Evolutionary conservation across 2,329 filamentous ascomycete genomes (phyloP).

Genomic region (Plectosphaerella cucumerina): DNA sequence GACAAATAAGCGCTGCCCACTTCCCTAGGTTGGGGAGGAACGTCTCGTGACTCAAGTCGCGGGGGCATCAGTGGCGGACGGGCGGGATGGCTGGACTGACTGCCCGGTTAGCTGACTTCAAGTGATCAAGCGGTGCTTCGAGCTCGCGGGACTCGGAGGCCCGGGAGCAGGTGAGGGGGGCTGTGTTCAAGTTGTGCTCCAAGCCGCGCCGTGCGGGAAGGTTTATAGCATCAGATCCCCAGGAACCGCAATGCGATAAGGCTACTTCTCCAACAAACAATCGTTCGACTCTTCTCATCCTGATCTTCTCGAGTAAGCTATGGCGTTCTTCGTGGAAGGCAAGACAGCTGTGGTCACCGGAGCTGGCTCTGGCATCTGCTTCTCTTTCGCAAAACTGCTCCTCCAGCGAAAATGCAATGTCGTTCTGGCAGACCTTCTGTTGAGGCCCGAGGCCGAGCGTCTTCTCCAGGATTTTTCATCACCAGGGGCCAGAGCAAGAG

Average conservation of each 20-base stretch:
- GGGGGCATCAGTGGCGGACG: not conserved
- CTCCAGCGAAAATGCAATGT: slow-evolving; percentile 40
- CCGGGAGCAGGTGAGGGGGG: not conserved
- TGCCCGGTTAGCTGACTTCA: not conserved
- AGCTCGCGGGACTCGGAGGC: too few relatives aligned
- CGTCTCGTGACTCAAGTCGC: not conserved
- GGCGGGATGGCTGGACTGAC: too few relatives aligned
- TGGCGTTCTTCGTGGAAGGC: slow-evolving; percentile 15
- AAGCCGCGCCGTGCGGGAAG: not conserved
- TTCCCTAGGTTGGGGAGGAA: not conserved
- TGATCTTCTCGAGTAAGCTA: not conserved
- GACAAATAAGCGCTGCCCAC: not conserved
- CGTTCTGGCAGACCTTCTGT: slow-evolving; percentile 39
- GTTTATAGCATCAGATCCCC: not conserved
- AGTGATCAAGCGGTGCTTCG: not conserved
- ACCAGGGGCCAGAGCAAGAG: slow-evolving; percentile 19
- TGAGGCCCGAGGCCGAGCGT: slow-evolving; percentile 36
- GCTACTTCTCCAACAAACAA: not conserved
- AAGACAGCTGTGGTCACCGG: slow-evolving; percentile 44
- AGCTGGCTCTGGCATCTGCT: slow-evolving; percentile 18
- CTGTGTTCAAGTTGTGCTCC: not conserved
- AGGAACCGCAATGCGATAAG: not conserved
- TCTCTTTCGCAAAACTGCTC: slow-evolving; percentile 35
- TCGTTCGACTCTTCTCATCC: not conserved
- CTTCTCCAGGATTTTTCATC: slow-evolving; percentile 12